These are phyloP conservation scores for Ogataea polymorpha DNA, from an alignment of 805 yeast genomes.

Conservation along the genomic window DNA sequence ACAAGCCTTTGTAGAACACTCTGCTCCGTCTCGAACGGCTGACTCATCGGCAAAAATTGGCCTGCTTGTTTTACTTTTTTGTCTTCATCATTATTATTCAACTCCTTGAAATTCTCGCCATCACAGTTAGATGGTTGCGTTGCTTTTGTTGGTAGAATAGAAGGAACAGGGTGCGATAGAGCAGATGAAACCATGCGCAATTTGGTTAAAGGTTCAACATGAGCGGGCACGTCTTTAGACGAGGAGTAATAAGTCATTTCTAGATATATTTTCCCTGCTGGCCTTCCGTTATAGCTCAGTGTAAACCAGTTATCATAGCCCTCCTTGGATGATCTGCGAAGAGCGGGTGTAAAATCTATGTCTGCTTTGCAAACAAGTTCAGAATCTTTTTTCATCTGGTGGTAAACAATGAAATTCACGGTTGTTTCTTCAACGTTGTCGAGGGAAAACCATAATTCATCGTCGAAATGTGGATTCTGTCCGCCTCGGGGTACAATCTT, in stretches of 20 bases:
- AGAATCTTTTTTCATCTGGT: slow-evolving; percentile 83
- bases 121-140: too few relatives aligned
- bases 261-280: slow-evolving; percentile 84
- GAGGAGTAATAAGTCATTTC: slow-evolving; percentile 90
- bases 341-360: slow-evolving; percentile 72
- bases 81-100: too few relatives aligned
- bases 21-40: neutral
- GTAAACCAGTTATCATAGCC: slow-evolving; percentile 88
- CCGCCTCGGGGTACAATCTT: slow-evolving; percentile 83
- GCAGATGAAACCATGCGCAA: neutral
- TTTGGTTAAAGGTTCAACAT: slow-evolving; percentile 12
- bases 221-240: slow-evolving; percentile 30
- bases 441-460: slow-evolving; percentile 65
- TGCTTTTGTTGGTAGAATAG: too few relatives aligned
- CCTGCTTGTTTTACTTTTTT: too few relatives aligned
- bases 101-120: too few relatives aligned
- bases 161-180: neutral
- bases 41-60: too few relatives aligned
- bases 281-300: slow-evolving; percentile 59
- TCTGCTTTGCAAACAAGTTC: slow-evolving; percentile 80
- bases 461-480: slow-evolving; percentile 88
- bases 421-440: slow-evolving; percentile 60
- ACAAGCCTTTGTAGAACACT: neutral
- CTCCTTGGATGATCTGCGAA: slow-evolving; percentile 60
- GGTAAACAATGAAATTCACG: slow-evolving; percentile 72